A percentile compares a stretch with the other conserved stretches of the same genome.
Conservation (phyloP, 768 basidiomycete genomes). For the Naganishia kalamii region DNA sequence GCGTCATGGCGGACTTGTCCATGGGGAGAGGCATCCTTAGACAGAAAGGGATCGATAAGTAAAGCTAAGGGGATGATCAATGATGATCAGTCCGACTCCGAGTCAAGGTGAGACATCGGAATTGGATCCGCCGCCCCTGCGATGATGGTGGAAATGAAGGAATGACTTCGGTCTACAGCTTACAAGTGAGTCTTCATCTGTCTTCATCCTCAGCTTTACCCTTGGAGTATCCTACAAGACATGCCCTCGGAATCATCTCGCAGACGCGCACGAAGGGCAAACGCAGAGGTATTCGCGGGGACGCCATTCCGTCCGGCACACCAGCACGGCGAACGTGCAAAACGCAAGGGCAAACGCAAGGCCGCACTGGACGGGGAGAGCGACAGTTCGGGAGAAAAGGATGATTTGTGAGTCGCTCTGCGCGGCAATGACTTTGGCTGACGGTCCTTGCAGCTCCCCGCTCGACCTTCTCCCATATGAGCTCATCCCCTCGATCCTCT, state of each 20-base stretch:
- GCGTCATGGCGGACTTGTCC: neutral
- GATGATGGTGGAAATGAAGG: no score
- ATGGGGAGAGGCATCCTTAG: no score
- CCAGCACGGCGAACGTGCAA: constrained; percentile 8
- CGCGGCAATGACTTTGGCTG: neutral
- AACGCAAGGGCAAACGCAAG: constrained; percentile 14
- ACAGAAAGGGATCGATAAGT: neutral
- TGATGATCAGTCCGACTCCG: no score
- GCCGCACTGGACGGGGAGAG: neutral
- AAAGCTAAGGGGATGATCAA: no score
- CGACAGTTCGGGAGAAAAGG: neutral
- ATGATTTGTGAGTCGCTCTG: neutral
- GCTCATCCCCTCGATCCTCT: constrained; percentile 17
- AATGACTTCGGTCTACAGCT: no score
- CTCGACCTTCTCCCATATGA: constrained; percentile 17
- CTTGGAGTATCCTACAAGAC: no score
- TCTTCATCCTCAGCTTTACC: no score
- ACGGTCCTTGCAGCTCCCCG: neutral
- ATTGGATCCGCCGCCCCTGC: no score
- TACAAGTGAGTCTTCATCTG: no score
- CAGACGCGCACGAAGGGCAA: neutral
- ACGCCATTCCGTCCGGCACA: constrained; percentile 8
- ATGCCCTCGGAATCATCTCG: constrained; percentile 8
- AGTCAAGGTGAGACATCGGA: no score
- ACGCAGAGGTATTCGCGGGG: neutral